Evolutionary conservation across 495 filamentous ascomycete species (phyloP).

Genomic region (Massariosphaeria phaeospora): DNA sequence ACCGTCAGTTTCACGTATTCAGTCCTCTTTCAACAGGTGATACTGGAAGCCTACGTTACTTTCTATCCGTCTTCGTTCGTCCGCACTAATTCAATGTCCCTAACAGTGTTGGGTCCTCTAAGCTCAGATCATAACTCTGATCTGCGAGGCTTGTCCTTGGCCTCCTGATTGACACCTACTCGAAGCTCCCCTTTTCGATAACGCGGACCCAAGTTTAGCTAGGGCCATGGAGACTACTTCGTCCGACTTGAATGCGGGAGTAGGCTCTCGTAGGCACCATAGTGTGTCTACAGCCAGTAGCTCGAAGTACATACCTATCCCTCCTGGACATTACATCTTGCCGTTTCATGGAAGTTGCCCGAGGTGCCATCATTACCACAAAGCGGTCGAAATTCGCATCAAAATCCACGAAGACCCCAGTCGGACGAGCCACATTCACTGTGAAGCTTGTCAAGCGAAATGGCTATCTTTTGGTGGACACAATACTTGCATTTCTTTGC

Average conservation of each 20-base stretch:
- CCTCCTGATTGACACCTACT: too few relatives aligned
- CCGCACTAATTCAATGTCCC: too few relatives aligned
- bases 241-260: neutral
- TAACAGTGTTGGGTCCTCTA: too few relatives aligned
- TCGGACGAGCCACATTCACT: constrained; percentile 1
- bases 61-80: too few relatives aligned
- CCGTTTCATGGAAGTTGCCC: constrained; percentile 23
- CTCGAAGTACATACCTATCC: neutral
- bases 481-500: constrained; percentile 14
- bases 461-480: constrained; percentile 18
- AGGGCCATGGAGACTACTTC: too few relatives aligned
- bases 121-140: too few relatives aligned
- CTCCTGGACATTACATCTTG: constrained; percentile 8
- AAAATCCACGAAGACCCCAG: neutral
- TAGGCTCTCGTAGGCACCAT: neutral
- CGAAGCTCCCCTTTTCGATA: too few relatives aligned
- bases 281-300: constrained; percentile 4
- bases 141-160: too few relatives aligned
- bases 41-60: too few relatives aligned
- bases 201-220: too few relatives aligned
- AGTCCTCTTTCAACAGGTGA: too few relatives aligned
- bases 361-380: constrained; percentile 15
- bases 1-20: too few relatives aligned
- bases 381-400: constrained; percentile 6
- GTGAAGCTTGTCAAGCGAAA: constrained; percentile 5